Conservation (phyloP, 805 yeast species). For the Yarrowia sp. region DNA sequence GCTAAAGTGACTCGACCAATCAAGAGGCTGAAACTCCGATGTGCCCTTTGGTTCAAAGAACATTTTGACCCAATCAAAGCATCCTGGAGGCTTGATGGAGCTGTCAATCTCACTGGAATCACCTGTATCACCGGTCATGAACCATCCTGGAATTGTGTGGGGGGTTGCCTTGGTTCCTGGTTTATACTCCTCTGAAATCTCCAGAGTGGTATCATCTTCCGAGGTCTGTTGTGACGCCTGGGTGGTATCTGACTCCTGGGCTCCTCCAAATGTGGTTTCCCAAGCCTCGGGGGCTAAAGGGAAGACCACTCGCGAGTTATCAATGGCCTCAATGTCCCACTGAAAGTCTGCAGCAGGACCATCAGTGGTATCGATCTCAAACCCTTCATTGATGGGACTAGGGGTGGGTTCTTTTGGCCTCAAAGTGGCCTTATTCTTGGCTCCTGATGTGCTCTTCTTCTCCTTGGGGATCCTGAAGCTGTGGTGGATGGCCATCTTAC, state of each 20-base stretch:
- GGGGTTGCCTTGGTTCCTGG: too few species aligned
- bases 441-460: not conserved
- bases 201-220: slow-evolving; percentile 16
- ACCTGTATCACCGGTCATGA: not conserved
- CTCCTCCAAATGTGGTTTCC: slow-evolving; percentile 11
- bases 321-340: not conserved
- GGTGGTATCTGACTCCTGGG: not conserved
- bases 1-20: not conserved
- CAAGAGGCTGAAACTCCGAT: not conserved
- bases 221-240: not conserved
- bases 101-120: not conserved
- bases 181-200: not conserved
- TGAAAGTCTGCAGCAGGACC: slow-evolving; percentile 1
- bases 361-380: not conserved
- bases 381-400: not conserved
- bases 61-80: not conserved
- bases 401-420: not conserved
- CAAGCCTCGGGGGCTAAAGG: slow-evolving; percentile 10
- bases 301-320: slow-evolving; percentile 4
- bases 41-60: not conserved
- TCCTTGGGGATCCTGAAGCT: slow-evolving; percentile 24
- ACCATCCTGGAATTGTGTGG: slow-evolving; percentile 16
- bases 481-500: slow-evolving; percentile 22
- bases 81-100: not conserved
- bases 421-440: not conserved